These are phyloP conservation scores for Mikania micrantha DNA, from an alignment of 129 eudicot genomes.

Conservation along the genomic window DNA sequence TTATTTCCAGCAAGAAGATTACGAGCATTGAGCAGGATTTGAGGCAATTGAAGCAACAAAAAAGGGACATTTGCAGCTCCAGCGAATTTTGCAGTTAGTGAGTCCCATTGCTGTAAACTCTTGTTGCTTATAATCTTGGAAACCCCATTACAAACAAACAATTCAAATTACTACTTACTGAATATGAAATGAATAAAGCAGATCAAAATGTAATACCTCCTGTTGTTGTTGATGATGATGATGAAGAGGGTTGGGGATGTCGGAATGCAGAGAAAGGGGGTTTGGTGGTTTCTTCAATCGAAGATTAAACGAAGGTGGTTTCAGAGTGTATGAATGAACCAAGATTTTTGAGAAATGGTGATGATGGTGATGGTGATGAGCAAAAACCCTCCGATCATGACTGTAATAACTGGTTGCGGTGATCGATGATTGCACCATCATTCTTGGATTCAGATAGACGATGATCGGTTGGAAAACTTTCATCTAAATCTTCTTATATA, in stretches of 20 bases:
- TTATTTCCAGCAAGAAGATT: conserved; percentile 81
- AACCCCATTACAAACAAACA: conserved; percentile 1
- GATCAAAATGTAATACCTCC: conserved; percentile 18
- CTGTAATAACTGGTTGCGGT: too few relatives aligned
- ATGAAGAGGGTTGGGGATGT: conserved; percentile 42
- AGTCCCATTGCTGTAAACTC: conserved; percentile 77
- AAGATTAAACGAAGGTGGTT: not conserved
- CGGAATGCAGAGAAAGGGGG: conserved; percentile 51
- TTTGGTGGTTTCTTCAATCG: conserved; percentile 10
- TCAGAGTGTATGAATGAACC: too few relatives aligned
- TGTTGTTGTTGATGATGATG: conserved; percentile 6
- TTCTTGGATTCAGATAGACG: too few relatives aligned
- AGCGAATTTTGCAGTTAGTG: conserved; percentile 68
- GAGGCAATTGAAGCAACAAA: conserved; percentile 86
- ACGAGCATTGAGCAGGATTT: conserved; percentile 79
- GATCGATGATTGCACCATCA: too few relatives aligned
- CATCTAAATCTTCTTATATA: not conserved
- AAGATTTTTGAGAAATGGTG: not conserved
- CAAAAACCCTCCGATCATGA: not conserved
- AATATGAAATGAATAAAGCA: too few relatives aligned
- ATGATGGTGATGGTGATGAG: conserved; percentile 1
- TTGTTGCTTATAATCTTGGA: conserved; percentile 20
- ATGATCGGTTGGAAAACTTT: too few relatives aligned
- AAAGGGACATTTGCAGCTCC: conserved; percentile 90
- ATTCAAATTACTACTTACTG: not conserved